These are phyloP conservation scores for Mortierella sp. DNA, from an alignment of 371 early-diverging fungal species.

Conservation along the genomic window DNA sequence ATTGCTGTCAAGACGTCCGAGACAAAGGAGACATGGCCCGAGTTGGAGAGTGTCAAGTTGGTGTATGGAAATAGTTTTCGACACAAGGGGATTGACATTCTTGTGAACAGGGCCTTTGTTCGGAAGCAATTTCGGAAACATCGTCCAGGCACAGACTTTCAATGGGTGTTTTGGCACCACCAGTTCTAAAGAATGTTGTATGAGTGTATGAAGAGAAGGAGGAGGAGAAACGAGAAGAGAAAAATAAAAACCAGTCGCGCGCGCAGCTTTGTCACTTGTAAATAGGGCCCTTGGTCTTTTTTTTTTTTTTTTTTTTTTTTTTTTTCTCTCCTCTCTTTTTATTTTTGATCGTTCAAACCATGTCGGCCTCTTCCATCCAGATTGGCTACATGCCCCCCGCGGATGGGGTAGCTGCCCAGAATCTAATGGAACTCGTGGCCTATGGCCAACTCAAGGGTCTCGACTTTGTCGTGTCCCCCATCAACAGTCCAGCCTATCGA, in stretches of 20 bases:
- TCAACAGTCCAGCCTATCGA: slow-evolving; percentile 61
- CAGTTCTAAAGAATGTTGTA: slow-evolving; percentile 3
- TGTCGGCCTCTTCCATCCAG: slow-evolving; percentile 25
- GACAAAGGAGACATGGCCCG: slow-evolving; percentile 17
- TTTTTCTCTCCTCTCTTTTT: slow-evolving; percentile 31
- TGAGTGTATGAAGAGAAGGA: too few species aligned
- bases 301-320: slow-evolving; percentile 1
- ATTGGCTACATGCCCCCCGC: slow-evolving; percentile 47
- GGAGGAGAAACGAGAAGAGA: too few species aligned
- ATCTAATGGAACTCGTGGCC: slow-evolving; percentile 54
- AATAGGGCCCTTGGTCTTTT: background rate
- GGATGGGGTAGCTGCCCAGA: slow-evolving; percentile 37
- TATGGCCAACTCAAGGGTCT: slow-evolving; percentile 62
- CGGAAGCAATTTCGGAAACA: slow-evolving; percentile 10
- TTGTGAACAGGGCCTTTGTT: slow-evolving; percentile 2
- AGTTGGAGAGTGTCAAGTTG: slow-evolving; percentile 20
- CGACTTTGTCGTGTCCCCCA: slow-evolving; percentile 70
- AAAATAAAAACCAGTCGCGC: too few species aligned
- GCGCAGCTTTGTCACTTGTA: background rate
- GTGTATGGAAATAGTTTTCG: slow-evolving; percentile 13
- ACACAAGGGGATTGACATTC: background rate
- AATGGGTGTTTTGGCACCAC: slow-evolving; percentile 23
- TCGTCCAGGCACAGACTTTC: slow-evolving; percentile 28
- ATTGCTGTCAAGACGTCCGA: background rate
- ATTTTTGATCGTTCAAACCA: slow-evolving; percentile 20